Base-by-base conservation (phyloP, 257 asterid species). In the Phtheirospermum japonicum region DNA sequence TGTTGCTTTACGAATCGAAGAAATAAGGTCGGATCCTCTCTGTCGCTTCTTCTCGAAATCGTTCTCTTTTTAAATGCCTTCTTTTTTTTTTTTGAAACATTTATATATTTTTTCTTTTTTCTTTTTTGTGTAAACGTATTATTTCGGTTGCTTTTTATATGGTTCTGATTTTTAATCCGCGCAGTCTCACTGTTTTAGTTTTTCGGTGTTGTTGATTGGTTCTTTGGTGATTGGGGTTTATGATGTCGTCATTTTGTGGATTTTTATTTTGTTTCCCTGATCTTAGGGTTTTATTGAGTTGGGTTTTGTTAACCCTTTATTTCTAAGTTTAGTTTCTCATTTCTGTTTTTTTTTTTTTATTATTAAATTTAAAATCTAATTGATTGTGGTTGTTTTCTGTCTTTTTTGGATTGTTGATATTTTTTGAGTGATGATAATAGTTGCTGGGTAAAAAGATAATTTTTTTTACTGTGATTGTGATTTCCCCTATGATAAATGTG, bases 1-100 rank as follows among this genome's bases (percentile, higher is more conserved):
- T 7, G 9, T 33, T 45, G 34, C 26, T 31, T 31, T 17, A 37
- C 42, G 31, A 61, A 28, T 60, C 61, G 70, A 46, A 53, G 34
- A 67, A 67, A 43, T 67, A 66, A 76, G 70, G 73, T 76, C 65
- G 43, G 54, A 16, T 49, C 57, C 37, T 12, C 4, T 2, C 43
- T 42, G 20, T n/a, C 5, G 13, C 42, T n/a, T 51, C 32, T 7
- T n/a, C 57, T 6, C 23, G 7, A 55, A 31, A 14, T 43, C 37
- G 11, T 23, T n/a, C 8, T n/a, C n/a, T n/a, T n/a, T n/a, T n/a
- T n/a, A n/a, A n/a, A n/a, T n/a, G n/a, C n/a, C n/a, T 19, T 43
- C 10, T 43, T 2, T 13, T 43, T 13, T 11, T 5, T 43, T 5
- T 11, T n/a, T 1, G 17, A 42, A 10, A 0, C 49, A 3, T 2